Evolutionary conservation across 2,329 filamentous ascomycete species (phyloP).

Genomic region (Xenosphaeropsis pyriputrescens): DNA sequence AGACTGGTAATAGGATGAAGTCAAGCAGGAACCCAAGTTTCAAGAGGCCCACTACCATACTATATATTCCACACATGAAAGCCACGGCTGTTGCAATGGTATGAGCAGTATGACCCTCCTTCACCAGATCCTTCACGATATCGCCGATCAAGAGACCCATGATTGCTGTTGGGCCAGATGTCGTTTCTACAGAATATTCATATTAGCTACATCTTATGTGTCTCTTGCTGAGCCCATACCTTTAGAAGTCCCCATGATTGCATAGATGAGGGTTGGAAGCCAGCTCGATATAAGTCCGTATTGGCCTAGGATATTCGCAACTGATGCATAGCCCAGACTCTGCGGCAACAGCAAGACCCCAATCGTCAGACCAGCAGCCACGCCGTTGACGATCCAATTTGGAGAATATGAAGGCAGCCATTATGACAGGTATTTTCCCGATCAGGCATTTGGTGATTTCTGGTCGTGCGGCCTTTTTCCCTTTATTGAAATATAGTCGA

Average conservation of each 20-base stretch:
- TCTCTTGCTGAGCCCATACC: constrained; percentile 15
- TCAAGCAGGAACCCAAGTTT: constrained; percentile 52
- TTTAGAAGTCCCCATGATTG: constrained; percentile 46
- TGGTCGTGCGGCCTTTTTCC: constrained; percentile 5
- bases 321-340: constrained; percentile 44
- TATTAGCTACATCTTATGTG: constrained; percentile 21
- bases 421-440: constrained; percentile 46
- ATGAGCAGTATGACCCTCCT: constrained; percentile 33
- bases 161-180: constrained; percentile 37
- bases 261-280: constrained; percentile 39
- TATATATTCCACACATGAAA: constrained; percentile 47
- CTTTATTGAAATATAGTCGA: no score
- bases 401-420: constrained; percentile 48
- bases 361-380: constrained; percentile 45
- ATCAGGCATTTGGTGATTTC: constrained; percentile 37
- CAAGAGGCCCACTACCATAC: constrained; percentile 42
- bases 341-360: constrained; percentile 47
- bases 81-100: constrained; percentile 46
- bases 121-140: constrained; percentile 35
- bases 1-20: constrained; percentile 49
- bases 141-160: constrained; percentile 51
- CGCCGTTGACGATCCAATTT: constrained; percentile 45
- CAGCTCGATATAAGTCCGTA: constrained; percentile 29
- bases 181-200: constrained; percentile 30
- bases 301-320: constrained; percentile 45